Conservation (phyloP, 2,329 filamentous ascomycete species). For the Neofusicoccum ribis region DNA sequence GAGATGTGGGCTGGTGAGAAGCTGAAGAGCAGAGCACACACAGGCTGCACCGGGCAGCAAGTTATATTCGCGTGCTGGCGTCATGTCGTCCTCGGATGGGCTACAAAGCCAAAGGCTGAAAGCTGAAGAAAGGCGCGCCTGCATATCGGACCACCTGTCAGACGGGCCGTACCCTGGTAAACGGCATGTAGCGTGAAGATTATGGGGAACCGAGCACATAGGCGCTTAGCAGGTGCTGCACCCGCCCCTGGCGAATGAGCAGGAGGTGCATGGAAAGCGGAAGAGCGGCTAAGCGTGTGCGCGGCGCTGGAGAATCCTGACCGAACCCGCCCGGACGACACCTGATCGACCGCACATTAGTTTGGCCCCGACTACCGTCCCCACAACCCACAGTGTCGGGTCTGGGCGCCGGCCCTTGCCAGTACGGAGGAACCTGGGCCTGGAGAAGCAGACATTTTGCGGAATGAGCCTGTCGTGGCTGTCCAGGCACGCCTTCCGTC, state of each 20-base stretch:
- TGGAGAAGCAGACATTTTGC: not conserved
- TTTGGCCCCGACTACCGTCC: not conserved
- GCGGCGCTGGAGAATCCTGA: not conserved
- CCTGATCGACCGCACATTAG: conserved; percentile 6
- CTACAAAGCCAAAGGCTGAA: not conserved
- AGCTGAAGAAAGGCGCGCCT: not conserved
- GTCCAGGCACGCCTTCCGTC: not conserved
- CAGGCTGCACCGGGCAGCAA: no score
- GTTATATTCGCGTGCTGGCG: no score
- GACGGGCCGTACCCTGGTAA: not conserved
- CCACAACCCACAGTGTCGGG: conserved; percentile 6
- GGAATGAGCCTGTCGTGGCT: not conserved
- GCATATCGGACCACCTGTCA: not conserved
- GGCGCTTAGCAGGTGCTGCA: not conserved
- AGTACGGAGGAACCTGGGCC: not conserved
- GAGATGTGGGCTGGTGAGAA: no score
- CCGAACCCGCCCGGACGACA: not conserved
- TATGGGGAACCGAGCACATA: not conserved
- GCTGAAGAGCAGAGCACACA: no score
- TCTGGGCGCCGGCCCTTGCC: not conserved
- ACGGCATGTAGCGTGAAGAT: not conserved
- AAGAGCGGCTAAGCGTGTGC: not conserved
- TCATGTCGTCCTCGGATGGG: no score
- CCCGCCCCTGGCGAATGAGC: not conserved
- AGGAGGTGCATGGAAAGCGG: not conserved